phyloP scores from a whole-genome alignment of 2,329 filamentous ascomycete genomes.

The Zalaria sp. region DNA sequence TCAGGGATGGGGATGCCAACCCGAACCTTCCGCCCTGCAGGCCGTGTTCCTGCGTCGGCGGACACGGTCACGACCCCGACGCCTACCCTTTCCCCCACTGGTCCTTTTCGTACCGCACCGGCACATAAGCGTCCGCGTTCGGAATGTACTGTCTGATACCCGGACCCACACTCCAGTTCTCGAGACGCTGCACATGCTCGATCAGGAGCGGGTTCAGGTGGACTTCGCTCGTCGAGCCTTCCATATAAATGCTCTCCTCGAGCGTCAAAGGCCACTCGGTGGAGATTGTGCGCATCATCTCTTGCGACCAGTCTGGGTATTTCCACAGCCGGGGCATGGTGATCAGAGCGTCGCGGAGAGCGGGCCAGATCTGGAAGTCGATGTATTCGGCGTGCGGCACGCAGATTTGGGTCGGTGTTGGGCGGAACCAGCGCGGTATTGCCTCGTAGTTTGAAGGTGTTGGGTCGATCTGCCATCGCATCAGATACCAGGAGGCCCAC shows the following conservation, averaged over 20 bases:
- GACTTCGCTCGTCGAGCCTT: neutral
- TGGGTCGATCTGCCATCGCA: constrained; percentile 66
- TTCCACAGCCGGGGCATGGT: constrained; percentile 1
- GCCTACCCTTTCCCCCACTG: no score
- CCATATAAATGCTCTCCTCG: constrained; percentile 1
- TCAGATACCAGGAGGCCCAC: constrained; percentile 27
- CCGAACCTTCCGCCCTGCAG: no score
- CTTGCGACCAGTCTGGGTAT: constrained; percentile 1
- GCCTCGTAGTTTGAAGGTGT: constrained; percentile 63
- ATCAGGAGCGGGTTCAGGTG: neutral
- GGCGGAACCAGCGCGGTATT: constrained; percentile 56
- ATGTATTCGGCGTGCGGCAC: constrained; percentile 43
- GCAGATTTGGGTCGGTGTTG: constrained; percentile 48
- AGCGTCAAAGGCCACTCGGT: neutral
- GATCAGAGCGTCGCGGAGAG: constrained; percentile 2
- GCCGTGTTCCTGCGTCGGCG: no score
- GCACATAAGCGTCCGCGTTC: constrained; percentile 1
- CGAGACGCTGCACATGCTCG: neutral
- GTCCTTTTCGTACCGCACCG: no score
- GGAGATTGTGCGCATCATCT: neutral
- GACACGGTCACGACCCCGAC: no score
- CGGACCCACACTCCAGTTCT: constrained; percentile 2
- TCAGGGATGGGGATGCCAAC: no score
- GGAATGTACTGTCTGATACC: constrained; percentile 1
- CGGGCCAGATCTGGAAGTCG: constrained; percentile 3